phyloP scores from a whole-genome alignment of 345 rosid species.

The Sonneratia alba region DNA sequence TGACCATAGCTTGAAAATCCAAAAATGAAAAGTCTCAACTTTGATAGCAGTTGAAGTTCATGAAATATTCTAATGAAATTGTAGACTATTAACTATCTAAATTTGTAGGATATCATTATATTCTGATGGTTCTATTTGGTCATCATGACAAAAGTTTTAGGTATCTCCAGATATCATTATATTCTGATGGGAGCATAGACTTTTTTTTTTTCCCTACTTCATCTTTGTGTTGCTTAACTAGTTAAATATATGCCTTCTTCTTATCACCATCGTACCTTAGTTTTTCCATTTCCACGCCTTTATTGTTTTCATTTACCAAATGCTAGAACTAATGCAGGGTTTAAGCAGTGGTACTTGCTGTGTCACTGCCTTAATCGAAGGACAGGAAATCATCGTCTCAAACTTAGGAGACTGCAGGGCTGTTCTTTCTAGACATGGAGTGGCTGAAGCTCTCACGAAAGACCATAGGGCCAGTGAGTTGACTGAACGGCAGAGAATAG shows the following conservation, averaged over 20 bases:
- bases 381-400: constrained; percentile 48
- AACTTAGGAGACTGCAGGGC: constrained; percentile 86
- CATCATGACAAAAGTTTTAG: not conserved
- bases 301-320: not conserved
- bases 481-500: constrained; percentile 54
- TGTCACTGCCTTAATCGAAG: constrained; percentile 60
- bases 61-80: too few species aligned
- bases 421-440: constrained; percentile 54
- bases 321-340: constrained; percentile 37
- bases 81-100: too few species aligned
- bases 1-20: too few species aligned
- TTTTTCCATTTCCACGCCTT: too few species aligned
- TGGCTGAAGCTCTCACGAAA: constrained; percentile 55
- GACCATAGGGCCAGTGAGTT: constrained; percentile 61
- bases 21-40: too few species aligned
- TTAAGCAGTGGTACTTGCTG: constrained; percentile 66
- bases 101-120: not conserved
- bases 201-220: not conserved
- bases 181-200: not conserved
- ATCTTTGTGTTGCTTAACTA: not conserved
- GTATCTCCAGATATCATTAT: not conserved
- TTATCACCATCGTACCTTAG: too few species aligned
- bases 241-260: not conserved
- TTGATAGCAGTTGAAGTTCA: too few species aligned
- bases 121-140: not conserved